Conservation (phyloP, 2,329 filamentous ascomycete genomes). For the Hymenoscyphus repandus region DNA sequence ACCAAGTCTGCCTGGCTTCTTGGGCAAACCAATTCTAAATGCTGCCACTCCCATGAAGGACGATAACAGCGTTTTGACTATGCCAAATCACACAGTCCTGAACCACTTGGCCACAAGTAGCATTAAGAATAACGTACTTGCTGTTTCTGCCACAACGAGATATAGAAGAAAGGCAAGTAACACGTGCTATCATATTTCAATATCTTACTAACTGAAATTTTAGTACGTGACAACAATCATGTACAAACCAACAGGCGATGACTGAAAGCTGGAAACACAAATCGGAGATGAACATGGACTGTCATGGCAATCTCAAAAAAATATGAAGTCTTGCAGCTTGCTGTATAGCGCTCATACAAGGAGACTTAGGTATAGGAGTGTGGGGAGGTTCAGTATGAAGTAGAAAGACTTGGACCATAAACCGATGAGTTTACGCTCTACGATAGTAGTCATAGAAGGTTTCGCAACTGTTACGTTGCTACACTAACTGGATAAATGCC, state of each 20-base stretch:
- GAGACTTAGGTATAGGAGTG: too few relatives aligned
- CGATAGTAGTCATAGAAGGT: too few relatives aligned
- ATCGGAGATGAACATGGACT: not conserved
- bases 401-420: too few relatives aligned
- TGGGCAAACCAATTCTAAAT: slow-evolving; percentile 93
- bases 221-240: slow-evolving; percentile 97
- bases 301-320: not conserved
- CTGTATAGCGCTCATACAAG: too few relatives aligned
- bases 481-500: too few relatives aligned
- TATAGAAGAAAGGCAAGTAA: slow-evolving; percentile 82
- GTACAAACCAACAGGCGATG: slow-evolving; percentile 75
- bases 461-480: too few relatives aligned
- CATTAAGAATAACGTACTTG: slow-evolving; percentile 93
- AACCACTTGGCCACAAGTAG: slow-evolving; percentile 97
- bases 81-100: slow-evolving; percentile 94
- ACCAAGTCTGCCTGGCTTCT: slow-evolving; percentile 80
- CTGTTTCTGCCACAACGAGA: slow-evolving; percentile 93
- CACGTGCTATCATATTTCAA: not conserved
- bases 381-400: too few relatives aligned
- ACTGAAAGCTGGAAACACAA: slow-evolving; percentile 22
- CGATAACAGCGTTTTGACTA: slow-evolving; percentile 92
- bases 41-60: slow-evolving; percentile 90
- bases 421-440: too few relatives aligned
- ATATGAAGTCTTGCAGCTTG: too few relatives aligned
- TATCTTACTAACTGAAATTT: slow-evolving; percentile 4